Conservation (phyloP, 2,329 filamentous ascomycete species). For the Ustulina deusta region DNA sequence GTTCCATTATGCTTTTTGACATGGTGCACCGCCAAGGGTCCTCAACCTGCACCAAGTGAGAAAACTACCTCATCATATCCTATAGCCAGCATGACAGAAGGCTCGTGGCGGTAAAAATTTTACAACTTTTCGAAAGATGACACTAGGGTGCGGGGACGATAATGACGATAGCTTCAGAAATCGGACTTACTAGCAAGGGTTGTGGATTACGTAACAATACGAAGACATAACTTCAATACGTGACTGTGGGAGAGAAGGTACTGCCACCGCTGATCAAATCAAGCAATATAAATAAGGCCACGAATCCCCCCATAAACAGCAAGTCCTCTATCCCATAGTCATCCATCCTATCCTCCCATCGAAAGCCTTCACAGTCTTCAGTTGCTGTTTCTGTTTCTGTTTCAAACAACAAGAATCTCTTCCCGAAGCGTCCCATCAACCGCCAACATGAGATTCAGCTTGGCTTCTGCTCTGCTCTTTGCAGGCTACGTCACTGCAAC, state of each 20-base stretch:
- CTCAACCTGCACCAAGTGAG: background rate
- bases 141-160: background rate
- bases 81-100: slow-evolving; percentile 6
- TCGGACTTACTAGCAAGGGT: slow-evolving; percentile 6
- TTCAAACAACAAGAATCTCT: background rate
- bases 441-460: slow-evolving; percentile 27
- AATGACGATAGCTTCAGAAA: background rate
- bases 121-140: background rate
- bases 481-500: slow-evolving; percentile 8
- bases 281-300: slow-evolving; percentile 29
- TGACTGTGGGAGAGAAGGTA: background rate
- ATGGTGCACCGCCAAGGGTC: background rate
- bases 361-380: background rate
- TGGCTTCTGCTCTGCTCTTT: slow-evolving; percentile 18
- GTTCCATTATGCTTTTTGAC: background rate
- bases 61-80: slow-evolving; percentile 3
- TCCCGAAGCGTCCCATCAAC: slow-evolving; percentile 4
- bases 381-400: background rate
- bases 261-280: background rate
- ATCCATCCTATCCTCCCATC: background rate
- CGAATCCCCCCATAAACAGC: background rate
- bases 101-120: slow-evolving; percentile 6
- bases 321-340: background rate
- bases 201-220: slow-evolving; percentile 13
- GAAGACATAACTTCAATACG: background rate